phyloP scores from a whole-genome alignment of 2,329 filamentous ascomycete genomes.

The Cladosporium sp. region DNA sequence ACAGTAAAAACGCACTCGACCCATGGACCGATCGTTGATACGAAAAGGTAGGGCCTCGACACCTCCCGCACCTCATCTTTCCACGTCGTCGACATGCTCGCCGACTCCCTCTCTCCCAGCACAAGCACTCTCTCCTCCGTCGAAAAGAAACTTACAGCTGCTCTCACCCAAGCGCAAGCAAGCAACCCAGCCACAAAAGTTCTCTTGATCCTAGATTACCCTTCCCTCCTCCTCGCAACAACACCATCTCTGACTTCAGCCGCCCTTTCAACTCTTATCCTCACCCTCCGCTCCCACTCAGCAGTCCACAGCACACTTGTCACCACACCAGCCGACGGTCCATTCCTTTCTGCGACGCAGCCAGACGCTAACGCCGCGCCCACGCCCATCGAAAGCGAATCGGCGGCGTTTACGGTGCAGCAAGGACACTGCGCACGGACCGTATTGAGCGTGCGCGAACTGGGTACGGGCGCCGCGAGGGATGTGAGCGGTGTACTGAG shows the following conservation, averaged over 20 bases:
- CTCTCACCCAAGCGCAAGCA: conserved; percentile 20
- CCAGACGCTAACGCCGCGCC: conserved; percentile 38
- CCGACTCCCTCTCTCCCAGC: conserved; percentile 38
- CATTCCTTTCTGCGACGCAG: conserved; percentile 58
- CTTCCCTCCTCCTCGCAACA: conserved; percentile 45
- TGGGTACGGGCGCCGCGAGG: conserved; percentile 85
- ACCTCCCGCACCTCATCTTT: conserved; percentile 49
- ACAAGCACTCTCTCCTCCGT: conserved; percentile 5
- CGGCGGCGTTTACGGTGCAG: conserved; percentile 69
- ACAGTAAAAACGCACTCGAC: not conserved
- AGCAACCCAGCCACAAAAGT: conserved; percentile 27
- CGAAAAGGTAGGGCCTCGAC: conserved; percentile 18
- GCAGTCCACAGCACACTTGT: conserved; percentile 66
- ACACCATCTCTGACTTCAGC: conserved; percentile 26
- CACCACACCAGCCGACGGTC: conserved; percentile 69
- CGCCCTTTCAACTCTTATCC: conserved; percentile 34
- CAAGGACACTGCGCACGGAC: conserved; percentile 73
- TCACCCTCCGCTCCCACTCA: conserved; percentile 43
- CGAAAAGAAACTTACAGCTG: conserved; percentile 14
- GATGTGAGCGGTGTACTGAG: conserved; percentile 89
- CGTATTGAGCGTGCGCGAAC: conserved; percentile 68
- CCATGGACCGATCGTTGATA: conserved; percentile 16
- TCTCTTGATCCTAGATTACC: conserved; percentile 48
- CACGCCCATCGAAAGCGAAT: conserved; percentile 68
- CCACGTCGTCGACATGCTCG: conserved; percentile 66